Base-by-base conservation (phyloP, 1,139 yeast species). In the Blastobotrys ciferrii region DNA sequence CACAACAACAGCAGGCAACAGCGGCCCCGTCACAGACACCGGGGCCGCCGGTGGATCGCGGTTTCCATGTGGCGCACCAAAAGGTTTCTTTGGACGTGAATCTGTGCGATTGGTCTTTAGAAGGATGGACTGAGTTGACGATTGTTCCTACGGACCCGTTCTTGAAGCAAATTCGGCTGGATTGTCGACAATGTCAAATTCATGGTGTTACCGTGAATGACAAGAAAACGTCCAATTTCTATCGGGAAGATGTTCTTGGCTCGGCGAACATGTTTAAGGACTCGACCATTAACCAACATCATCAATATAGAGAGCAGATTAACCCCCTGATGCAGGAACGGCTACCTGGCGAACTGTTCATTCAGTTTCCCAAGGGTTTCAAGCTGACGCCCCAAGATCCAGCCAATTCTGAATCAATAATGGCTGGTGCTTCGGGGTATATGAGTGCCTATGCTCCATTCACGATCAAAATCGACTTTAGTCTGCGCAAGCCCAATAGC, bases 51-150 rank as follows among this genome's bases (percentile, higher is more conserved):
- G 32, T 31, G 12, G 49, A 51, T 33, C 56, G 67, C 2, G 66
- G 68, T 32, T 73, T 81, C 57, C 76, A 71, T 56, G 73, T 82
- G 19, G 83, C 83, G 13, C 87, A 84, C 64, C 94, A 85, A 63
- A 76, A 81, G 60, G 85, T 84, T 14, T 75, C 76, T 41, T 68
- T 85, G 42, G 91, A 84, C 61, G 77, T 85, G n/a, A 87, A 84
- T 61, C 66, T 85, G 37, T 72, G 77, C 13, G 68, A 71, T 32
- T 73, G 75, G 50, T 62, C 68, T 30, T 65, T 84, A 6, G 67
- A 67, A n/a, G 98, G 98, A 12, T 76, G 79, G 58, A 88, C 98
- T 0, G 97, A 89, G 62, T 70, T 92, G 32, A 84, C 94, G 1
- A 72, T 91, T 12, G 71, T 87, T 18, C 97, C 98, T 0, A 71